phyloP scores from a whole-genome alignment of 805 yeast genomes.

The Teunomyces atbi region DNA sequence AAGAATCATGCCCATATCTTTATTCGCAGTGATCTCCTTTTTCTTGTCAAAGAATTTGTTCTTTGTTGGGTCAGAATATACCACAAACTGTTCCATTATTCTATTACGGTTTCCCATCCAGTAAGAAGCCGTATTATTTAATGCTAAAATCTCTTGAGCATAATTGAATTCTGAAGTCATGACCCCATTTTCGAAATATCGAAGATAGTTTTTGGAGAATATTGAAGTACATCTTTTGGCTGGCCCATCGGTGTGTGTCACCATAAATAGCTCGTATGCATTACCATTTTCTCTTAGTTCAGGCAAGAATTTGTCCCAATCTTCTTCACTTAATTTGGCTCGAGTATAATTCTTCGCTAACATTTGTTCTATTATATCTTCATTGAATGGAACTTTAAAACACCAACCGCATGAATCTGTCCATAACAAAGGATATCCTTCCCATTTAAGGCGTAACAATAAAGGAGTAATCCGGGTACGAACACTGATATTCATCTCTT shows the following conservation, averaged over 20 bases:
- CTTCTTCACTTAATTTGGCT: constrained; percentile 29
- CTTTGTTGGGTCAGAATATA: constrained; percentile 40
- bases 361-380: constrained; percentile 26
- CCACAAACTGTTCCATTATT: constrained; percentile 81
- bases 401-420: constrained; percentile 83
- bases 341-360: constrained; percentile 38
- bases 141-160: constrained; percentile 75
- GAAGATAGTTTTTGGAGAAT: constrained; percentile 71
- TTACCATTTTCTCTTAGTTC: constrained; percentile 22
- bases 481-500: constrained; percentile 59
- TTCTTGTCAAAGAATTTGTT: constrained; percentile 26
- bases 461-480: constrained; percentile 76
- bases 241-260: constrained; percentile 90
- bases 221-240: constrained; percentile 68
- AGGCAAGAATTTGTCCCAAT: constrained; percentile 20
- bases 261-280: constrained; percentile 50
- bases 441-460: constrained; percentile 79
- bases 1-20: constrained; percentile 65
- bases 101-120: constrained; percentile 92
- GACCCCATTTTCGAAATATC: constrained; percentile 69
- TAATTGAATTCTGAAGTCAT: constrained; percentile 67
- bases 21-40: constrained; percentile 18
- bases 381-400: constrained; percentile 55
- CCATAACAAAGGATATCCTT: constrained; percentile 81
- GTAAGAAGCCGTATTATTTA: constrained; percentile 79